These are phyloP conservation scores for Infundibulicybe gibba DNA, from an alignment of 768 basidiomycete species.

Conservation along the genomic window DNA sequence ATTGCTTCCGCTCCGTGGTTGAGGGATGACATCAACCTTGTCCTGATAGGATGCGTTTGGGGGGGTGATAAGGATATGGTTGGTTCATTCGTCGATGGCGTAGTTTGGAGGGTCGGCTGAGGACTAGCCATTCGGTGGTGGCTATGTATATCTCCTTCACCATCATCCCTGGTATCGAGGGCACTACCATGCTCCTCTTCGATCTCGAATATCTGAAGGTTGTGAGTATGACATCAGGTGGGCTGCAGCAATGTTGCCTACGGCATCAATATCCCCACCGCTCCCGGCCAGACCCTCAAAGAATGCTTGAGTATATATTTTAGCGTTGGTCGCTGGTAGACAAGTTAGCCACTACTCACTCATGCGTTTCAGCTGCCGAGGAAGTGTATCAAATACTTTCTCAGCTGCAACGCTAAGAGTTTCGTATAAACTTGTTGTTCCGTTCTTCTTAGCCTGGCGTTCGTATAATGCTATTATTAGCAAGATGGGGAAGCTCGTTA, in stretches of 20 bases:
- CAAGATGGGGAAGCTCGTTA: slow-evolving; percentile 83
- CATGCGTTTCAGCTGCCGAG: slow-evolving; percentile 69
- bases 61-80: slow-evolving; percentile 4
- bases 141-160: slow-evolving; percentile 13
- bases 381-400: slow-evolving; percentile 68
- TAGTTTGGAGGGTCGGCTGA: slow-evolving; percentile 14
- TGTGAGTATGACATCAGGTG: not conserved
- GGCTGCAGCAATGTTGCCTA: slow-evolving; percentile 26
- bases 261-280: slow-evolving; percentile 71
- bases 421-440: slow-evolving; percentile 67
- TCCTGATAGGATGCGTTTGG: slow-evolving; percentile 17
- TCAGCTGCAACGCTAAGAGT: slow-evolving; percentile 68
- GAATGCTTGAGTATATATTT: slow-evolving; percentile 43
- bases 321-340: not conserved
- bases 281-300: slow-evolving; percentile 79
- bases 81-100: slow-evolving; percentile 1
- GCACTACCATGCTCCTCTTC: slow-evolving; percentile 65
- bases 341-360: slow-evolving; percentile 46
- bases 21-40: slow-evolving; percentile 41
- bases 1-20: slow-evolving; percentile 29
- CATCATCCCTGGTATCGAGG: slow-evolving; percentile 44
- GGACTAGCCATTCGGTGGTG: not conserved
- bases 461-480: slow-evolving; percentile 82
- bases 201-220: slow-evolving; percentile 69
- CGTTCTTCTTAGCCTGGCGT: slow-evolving; percentile 70